These are phyloP conservation scores for Xylariaceae sp. DNA, from an alignment of 2,329 filamentous ascomycete species.

Conservation along the genomic window DNA sequence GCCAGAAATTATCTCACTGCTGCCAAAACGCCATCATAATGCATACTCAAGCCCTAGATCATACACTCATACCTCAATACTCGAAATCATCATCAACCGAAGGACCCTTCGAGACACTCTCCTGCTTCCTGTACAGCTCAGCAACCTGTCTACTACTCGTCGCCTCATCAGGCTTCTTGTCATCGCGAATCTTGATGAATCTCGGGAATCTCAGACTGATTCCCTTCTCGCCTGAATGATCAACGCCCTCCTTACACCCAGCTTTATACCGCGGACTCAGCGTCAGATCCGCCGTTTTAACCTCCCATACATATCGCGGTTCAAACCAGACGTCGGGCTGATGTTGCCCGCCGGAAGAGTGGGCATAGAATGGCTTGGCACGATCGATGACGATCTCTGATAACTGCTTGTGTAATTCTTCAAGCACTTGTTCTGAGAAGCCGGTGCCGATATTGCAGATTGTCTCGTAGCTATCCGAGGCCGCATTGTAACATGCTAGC, in stretches of 20 bases:
- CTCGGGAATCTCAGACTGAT: slow-evolving; percentile 88
- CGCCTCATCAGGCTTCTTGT: slow-evolving; percentile 93
- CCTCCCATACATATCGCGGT: slow-evolving; percentile 91
- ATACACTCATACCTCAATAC: slow-evolving; percentile 56
- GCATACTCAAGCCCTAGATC: too few relatives aligned
- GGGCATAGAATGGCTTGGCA: slow-evolving; percentile 90
- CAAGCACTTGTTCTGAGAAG: slow-evolving; percentile 92
- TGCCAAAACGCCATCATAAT: too few relatives aligned
- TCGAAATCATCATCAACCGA: slow-evolving; percentile 96
- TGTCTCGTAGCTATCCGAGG: slow-evolving; percentile 81
- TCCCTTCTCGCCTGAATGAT: slow-evolving; percentile 68
- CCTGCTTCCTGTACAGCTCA: slow-evolving; percentile 96
- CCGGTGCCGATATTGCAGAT: slow-evolving; percentile 98
- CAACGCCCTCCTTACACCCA: slow-evolving; percentile 78
- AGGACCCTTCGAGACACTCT: slow-evolving; percentile 81
- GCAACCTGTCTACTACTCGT: slow-evolving; percentile 82
- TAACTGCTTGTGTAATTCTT: slow-evolving; percentile 76
- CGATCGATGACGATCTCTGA: slow-evolving; percentile 78
- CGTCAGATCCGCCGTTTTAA: slow-evolving; percentile 93
- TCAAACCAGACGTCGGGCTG: slow-evolving; percentile 99
- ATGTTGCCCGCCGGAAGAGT: slow-evolving; percentile 80
- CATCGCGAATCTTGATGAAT: slow-evolving; percentile 87
- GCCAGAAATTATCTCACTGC: too few relatives aligned
- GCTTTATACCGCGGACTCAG: slow-evolving; percentile 91
- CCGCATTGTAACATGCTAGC: slow-evolving; percentile 86